A percentile compares a stretch with the other conserved stretches of the same genome.
Conservation (phyloP, 2,329 filamentous ascomycete species). For the Rhinocladiella similis region DNA sequence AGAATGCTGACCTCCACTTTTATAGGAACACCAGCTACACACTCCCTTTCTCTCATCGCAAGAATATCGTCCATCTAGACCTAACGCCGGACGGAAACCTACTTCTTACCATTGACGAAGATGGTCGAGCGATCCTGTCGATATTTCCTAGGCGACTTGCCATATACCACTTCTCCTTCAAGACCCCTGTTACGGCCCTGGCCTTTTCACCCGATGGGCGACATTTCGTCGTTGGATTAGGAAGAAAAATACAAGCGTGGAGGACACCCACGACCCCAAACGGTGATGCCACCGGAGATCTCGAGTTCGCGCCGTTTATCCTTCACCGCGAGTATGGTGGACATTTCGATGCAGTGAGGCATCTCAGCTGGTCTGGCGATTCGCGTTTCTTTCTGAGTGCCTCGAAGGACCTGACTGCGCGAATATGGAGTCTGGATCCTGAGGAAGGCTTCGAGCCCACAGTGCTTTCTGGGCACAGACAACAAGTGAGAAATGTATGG, state of each 20-base stretch:
- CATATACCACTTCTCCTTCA: conserved; percentile 96
- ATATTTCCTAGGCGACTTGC: conserved; percentile 83
- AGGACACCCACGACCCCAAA: conserved; percentile 89
- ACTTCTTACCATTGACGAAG: conserved; percentile 88
- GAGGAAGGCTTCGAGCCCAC: conserved; percentile 90
- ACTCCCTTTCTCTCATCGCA: conserved; percentile 80
- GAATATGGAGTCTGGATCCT: conserved; percentile 89
- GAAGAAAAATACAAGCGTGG: conserved; percentile 90
- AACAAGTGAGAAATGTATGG: conserved; percentile 90
- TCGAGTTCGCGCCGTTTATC: conserved; percentile 95
- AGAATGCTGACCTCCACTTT: neutral
- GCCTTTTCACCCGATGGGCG: conserved; percentile 88
- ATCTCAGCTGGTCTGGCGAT: conserved; percentile 93
- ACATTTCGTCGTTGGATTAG: conserved; percentile 86
- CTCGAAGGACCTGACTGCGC: conserved; percentile 86
- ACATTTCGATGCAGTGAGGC: conserved; percentile 83
- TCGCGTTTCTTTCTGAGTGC: conserved; percentile 92
- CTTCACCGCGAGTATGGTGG: conserved; percentile 81
- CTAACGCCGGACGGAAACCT: conserved; percentile 89
- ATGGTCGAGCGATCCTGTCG: conserved; percentile 89
- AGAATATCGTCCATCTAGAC: conserved; percentile 85
- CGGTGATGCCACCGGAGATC: conserved; percentile 71
- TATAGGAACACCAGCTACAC: conserved; percentile 38
- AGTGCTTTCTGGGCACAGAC: conserved; percentile 84
- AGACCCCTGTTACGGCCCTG: conserved; percentile 75